phyloP scores from a whole-genome alignment of 345 rosid genomes.

The Adansonia digitata region DNA sequence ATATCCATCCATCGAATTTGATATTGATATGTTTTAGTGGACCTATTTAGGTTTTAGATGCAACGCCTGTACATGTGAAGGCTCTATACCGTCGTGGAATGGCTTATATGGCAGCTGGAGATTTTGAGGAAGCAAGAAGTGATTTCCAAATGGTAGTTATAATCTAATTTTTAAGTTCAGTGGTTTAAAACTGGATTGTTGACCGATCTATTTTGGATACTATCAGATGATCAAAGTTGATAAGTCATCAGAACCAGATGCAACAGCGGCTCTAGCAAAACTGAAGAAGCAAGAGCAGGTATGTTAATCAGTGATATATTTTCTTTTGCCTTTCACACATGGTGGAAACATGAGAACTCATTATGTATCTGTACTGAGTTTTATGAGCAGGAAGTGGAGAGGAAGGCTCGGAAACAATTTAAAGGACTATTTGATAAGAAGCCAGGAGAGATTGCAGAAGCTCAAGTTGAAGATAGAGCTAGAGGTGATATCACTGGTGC shows the following conservation, averaged over 20 bases:
- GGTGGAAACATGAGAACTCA: background rate
- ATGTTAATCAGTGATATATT: constrained; percentile 2
- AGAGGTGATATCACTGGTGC: constrained; percentile 18
- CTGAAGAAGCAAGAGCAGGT: constrained; percentile 84
- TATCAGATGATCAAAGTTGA: constrained; percentile 54
- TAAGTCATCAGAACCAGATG: constrained; percentile 60
- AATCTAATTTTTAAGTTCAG: background rate
- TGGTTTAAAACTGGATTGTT: background rate
- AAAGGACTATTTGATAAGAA: constrained; percentile 93
- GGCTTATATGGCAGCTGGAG: constrained; percentile 82
- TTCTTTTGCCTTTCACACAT: background rate
- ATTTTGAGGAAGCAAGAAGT: constrained; percentile 74
- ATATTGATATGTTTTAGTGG: constrained; percentile 2
- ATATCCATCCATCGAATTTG: background rate
- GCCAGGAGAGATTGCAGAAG: constrained; percentile 83
- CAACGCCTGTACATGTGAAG: constrained; percentile 74
- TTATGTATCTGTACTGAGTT: background rate
- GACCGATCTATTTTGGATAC: constrained; percentile 9
- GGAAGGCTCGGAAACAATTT: constrained; percentile 75
- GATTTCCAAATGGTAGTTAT: constrained; percentile 58
- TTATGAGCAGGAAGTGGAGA: constrained; percentile 62
- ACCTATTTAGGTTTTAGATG: constrained; percentile 68
- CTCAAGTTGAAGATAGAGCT: constrained; percentile 17
- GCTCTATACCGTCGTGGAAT: constrained; percentile 93
- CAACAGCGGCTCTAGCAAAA: constrained; percentile 66